Conservation (phyloP, 257 asterid genomes). For the Capsicum pubescens region DNA sequence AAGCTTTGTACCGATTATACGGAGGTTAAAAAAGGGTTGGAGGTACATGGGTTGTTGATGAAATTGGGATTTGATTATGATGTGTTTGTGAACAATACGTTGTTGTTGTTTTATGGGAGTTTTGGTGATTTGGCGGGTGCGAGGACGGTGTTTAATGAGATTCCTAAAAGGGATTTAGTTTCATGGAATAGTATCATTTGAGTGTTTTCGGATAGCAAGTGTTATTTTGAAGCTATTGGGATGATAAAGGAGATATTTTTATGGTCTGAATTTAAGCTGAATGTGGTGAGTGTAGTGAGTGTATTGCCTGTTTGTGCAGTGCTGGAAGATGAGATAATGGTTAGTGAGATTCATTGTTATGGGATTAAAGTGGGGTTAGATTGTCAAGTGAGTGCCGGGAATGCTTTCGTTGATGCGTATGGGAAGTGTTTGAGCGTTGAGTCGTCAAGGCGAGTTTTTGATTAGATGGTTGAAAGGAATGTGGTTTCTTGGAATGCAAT, state of each 20-base stretch:
- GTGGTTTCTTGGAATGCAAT: conserved; percentile 80
- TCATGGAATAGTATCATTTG: conserved; percentile 74
- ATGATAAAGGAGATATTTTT: conserved; percentile 55
- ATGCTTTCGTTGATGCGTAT: conserved; percentile 71
- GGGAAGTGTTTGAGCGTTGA: conserved; percentile 65
- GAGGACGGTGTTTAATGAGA: conserved; percentile 58
- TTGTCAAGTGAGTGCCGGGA: conserved; percentile 51
- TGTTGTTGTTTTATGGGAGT: conserved; percentile 61
- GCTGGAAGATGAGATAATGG: conserved; percentile 46
- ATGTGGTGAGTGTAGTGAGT: conserved; percentile 62
- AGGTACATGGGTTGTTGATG: conserved; percentile 63
- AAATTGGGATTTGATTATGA: conserved; percentile 58
- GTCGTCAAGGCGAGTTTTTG: conserved; percentile 50
- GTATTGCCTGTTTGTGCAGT: conserved; percentile 61
- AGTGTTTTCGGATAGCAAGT: conserved; percentile 45
- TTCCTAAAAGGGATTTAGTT: conserved; percentile 63
- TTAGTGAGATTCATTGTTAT: conserved; percentile 57
- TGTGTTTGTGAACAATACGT: conserved; percentile 69
- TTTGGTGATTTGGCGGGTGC: conserved; percentile 50
- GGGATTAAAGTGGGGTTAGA: conserved; percentile 61
- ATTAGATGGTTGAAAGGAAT: conserved; percentile 58
- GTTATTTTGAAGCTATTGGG: conserved; percentile 41
- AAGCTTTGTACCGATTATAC: conserved; percentile 65
- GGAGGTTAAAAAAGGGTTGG: conserved; percentile 57
- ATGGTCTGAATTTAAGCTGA: conserved; percentile 47